phyloP scores from a whole-genome alignment of 805 yeast genomes.

The Saccharomycopsis babjevae region DNA sequence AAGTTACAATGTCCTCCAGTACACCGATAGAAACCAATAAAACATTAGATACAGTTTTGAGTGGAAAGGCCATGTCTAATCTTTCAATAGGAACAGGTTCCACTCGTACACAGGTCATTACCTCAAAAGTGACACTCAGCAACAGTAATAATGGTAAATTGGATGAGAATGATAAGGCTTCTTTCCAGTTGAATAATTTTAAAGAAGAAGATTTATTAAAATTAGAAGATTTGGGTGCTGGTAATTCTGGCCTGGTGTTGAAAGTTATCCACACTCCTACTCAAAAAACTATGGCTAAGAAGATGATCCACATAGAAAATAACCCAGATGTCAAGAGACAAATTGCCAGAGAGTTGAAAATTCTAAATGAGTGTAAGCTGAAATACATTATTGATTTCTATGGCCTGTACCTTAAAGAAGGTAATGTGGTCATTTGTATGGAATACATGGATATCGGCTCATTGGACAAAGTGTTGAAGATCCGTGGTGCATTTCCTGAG shows the following conservation, averaged over 20 bases:
- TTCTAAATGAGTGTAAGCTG: slow-evolving; percentile 80
- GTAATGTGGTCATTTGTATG: slow-evolving; percentile 67
- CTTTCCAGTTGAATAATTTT: slow-evolving; percentile 27
- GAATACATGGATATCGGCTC: slow-evolving; percentile 96
- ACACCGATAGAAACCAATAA: slow-evolving; percentile 11
- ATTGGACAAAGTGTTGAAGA: slow-evolving; percentile 61
- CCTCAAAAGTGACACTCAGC: slow-evolving; percentile 12
- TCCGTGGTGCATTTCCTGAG: slow-evolving; percentile 57
- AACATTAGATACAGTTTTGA: background rate
- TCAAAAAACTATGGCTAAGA: slow-evolving; percentile 82
- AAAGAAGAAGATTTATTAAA: slow-evolving; percentile 61
- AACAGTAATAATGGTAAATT: slow-evolving; percentile 1
- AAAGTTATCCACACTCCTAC: slow-evolving; percentile 86
- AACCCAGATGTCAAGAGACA: slow-evolving; percentile 72
- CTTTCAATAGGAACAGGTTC: slow-evolving; percentile 8
- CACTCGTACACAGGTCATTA: slow-evolving; percentile 13
- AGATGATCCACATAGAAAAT: slow-evolving; percentile 76
- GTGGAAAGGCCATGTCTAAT: background rate
- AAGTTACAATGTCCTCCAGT: slow-evolving; percentile 11
- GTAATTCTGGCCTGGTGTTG: slow-evolving; percentile 88
- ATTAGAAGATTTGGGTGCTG: slow-evolving; percentile 75
- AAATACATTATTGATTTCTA: slow-evolving; percentile 81
- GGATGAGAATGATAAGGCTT: slow-evolving; percentile 1
- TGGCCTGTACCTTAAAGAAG: slow-evolving; percentile 60
- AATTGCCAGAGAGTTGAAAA: slow-evolving; percentile 77